Conservation (phyloP, 78 protist genomes). For the Dictyostelium firmibasis region DNA sequence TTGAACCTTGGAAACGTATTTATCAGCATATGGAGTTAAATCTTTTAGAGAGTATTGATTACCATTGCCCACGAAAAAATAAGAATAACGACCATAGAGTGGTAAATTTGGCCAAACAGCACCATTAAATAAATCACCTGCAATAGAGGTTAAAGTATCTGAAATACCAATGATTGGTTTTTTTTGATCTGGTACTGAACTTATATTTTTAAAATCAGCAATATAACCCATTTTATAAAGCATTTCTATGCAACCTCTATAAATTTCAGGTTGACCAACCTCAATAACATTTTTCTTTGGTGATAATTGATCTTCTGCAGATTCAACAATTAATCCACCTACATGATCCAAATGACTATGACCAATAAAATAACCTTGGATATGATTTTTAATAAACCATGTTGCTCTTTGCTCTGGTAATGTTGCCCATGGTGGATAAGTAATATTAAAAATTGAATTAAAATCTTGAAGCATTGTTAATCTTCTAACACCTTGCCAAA, state of each 20-base stretch:
- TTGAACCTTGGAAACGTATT: not conserved
- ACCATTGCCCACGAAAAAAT: not conserved
- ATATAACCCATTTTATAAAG: not conserved
- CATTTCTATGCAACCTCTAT: not conserved
- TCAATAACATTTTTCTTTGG: not conserved
- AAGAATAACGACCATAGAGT: not conserved
- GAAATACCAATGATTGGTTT: not conserved
- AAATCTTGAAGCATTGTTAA: not conserved
- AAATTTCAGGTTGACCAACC: not conserved
- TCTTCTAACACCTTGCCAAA: constrained; percentile 34
- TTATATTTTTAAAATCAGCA: not conserved
- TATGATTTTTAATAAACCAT: constrained; percentile 51
- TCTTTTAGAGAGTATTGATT: not conserved
- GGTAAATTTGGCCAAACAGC: not conserved
- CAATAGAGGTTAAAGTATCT: not conserved
- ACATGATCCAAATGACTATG: constrained; percentile 61
- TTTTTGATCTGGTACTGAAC: not conserved
- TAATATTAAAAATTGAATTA: not conserved
- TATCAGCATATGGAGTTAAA: not conserved
- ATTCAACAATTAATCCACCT: constrained; percentile 22
- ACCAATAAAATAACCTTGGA: constrained; percentile 8
- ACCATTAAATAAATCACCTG: not conserved
- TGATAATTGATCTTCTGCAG: constrained; percentile 24
- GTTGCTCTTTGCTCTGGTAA: constrained; percentile 37
- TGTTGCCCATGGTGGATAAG: constrained; percentile 22